phyloP scores from a whole-genome alignment of 805 yeast species.

The Monosporozyma yasuniensis region DNA sequence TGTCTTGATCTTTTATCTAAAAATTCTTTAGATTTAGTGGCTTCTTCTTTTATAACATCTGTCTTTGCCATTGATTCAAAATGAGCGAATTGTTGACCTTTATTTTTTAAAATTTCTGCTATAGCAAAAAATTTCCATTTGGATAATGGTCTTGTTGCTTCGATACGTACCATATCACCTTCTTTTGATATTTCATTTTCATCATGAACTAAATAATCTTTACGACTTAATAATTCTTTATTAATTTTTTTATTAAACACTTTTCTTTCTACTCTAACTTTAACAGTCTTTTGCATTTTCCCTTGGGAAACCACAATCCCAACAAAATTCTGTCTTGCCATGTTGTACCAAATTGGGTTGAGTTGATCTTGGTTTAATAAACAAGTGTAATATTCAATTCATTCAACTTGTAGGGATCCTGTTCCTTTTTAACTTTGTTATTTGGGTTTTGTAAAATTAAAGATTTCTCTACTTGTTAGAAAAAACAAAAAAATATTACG shows the following conservation, averaged over 20 bases:
- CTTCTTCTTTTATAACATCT: constrained; percentile 61
- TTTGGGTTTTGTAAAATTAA: no score
- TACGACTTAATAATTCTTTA: constrained; percentile 67
- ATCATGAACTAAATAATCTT: constrained; percentile 86
- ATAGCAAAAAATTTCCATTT: constrained; percentile 79
- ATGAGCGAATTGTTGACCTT: constrained; percentile 84
- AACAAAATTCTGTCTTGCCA: constrained; percentile 85
- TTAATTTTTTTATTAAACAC: constrained; percentile 63
- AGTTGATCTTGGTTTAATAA: no score
- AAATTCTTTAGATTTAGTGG: constrained; percentile 45
- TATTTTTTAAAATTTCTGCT: constrained; percentile 80
- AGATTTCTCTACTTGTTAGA: no score
- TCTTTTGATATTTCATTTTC: constrained; percentile 86
- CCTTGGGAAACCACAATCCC: constrained; percentile 96
- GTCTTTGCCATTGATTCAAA: constrained; percentile 67
- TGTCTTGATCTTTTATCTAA: constrained; percentile 37
- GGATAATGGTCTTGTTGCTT: constrained; percentile 77
- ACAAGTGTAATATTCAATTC: no score
- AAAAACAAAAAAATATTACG: no score
- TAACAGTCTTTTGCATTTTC: constrained; percentile 90
- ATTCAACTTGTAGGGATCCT: no score
- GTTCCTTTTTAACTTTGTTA: no score
- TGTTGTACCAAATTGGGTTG: neutral
- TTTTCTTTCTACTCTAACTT: constrained; percentile 77
- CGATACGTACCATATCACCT: constrained; percentile 92